Evolutionary conservation across 495 filamentous ascomycete genomes (phyloP).

Genomic region (Sabuloglossum arenarium): DNA sequence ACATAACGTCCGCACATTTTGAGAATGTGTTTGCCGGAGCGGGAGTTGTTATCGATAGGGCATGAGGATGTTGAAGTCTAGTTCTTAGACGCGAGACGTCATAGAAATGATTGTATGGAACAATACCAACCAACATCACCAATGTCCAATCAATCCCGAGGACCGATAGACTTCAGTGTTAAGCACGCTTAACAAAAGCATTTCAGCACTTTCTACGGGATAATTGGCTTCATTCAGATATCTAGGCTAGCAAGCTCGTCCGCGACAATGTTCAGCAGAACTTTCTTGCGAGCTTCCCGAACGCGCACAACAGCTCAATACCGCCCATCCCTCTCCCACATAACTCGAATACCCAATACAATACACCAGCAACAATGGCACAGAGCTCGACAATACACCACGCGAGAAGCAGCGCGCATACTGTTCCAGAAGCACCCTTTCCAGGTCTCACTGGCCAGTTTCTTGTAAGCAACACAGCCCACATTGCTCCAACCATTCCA

Average conservation of each 20-base stretch:
- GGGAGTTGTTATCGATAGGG: neutral
- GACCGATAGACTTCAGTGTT: neutral
- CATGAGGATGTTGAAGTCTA: too few species aligned
- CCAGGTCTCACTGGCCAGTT: constrained; percentile 14
- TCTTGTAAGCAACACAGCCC: constrained; percentile 6
- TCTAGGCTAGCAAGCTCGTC: neutral
- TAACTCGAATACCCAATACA: neutral
- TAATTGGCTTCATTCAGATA: neutral
- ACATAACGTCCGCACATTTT: constrained; percentile 75
- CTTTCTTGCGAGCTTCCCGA: constrained; percentile 2
- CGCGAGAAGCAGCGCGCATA: constrained; percentile 6
- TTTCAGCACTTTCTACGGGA: neutral
- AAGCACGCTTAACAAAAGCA: neutral
- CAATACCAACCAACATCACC: too few species aligned
- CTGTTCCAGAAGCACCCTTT: constrained; percentile 15
- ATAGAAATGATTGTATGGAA: too few species aligned
- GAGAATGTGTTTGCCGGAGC: neutral
- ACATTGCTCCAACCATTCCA: neutral
- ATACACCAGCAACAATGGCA: neutral
- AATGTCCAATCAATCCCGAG: too few species aligned
- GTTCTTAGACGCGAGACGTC: neutral
- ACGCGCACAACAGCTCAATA: neutral
- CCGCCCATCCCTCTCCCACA: neutral
- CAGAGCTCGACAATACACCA: constrained; percentile 5
- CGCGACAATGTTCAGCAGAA: constrained; percentile 3